These are phyloP conservation scores for Zygotorulaspora chibaensis DNA, from an alignment of 805 yeast genomes.

Conservation along the genomic window DNA sequence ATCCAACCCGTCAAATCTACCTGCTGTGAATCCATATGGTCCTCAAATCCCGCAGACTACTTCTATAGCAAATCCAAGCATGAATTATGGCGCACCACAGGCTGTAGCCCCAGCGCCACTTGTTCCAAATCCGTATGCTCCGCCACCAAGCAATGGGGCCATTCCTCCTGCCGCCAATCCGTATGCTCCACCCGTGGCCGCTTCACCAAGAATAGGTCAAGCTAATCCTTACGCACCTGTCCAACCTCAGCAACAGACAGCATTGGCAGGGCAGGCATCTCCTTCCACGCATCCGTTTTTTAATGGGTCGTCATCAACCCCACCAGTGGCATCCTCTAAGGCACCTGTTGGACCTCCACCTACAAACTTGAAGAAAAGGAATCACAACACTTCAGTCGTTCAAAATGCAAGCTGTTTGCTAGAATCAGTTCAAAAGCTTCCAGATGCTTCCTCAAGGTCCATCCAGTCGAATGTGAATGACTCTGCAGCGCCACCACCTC, in stretches of 20 bases:
- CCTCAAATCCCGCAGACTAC: conserved; percentile 6
- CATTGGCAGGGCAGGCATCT: conserved; percentile 5
- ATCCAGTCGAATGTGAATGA: conserved; percentile 26
- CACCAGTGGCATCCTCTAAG: conserved; percentile 19
- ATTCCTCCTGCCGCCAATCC: conserved; percentile 21
- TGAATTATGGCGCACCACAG: conserved; percentile 10
- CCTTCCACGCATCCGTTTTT: conserved; percentile 15
- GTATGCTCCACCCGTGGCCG: conserved; percentile 34
- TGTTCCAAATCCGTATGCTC: conserved; percentile 23
- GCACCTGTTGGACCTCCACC: conserved; percentile 37
- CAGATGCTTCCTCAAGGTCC: conserved; percentile 13
- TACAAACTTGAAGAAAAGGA: conserved; percentile 22
- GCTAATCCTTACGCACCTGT: conserved; percentile 41
- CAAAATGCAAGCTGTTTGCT: conserved; percentile 22
- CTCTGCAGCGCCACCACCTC: conserved; percentile 19
- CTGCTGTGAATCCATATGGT: conserved; percentile 19
- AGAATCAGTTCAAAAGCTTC: conserved; percentile 19
- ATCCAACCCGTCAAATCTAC: conserved; percentile 8
- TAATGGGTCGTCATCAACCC: conserved; percentile 12
- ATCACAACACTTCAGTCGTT: conserved; percentile 18
- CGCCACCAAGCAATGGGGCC: conserved; percentile 16
- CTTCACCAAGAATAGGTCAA: conserved; percentile 9
- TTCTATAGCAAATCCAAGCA: conserved; percentile 3
- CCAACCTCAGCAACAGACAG: conserved; percentile 11
- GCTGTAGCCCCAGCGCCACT: conserved; percentile 14